Base-by-base conservation (phyloP, 169 alveolate species). In the Babesia microti region DNA sequence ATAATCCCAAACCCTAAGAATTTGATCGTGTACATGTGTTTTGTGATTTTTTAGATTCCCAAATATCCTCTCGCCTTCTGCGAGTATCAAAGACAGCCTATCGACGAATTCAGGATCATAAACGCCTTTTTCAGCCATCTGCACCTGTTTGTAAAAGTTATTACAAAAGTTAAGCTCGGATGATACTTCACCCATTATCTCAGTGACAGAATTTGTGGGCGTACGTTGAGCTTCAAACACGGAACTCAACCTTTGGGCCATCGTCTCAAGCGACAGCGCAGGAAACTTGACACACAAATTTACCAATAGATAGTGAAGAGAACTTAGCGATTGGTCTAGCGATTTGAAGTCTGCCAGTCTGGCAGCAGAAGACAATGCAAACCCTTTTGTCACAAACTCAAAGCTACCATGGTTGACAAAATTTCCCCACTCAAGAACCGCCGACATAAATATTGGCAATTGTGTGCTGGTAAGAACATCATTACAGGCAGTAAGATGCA, bases 341-440 rank as follows among this genome's bases (percentile, higher is more conserved):
- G 87, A 59, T 53, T 78, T 78, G 40, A 78, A 42, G 59, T 78
- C 87, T 30, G 66, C 57, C n/a, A 78, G 72, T 36, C 68, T 70
- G 23, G 60, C 30, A 18, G 80, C 75, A 1, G 82, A 71, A 11
- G 81, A 60, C 14, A 78, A 56, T 22, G 80, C 71, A 46, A 78
- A 78, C 1, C 87, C 87, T 41, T 50, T 32, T 3, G 71, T 69
- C 39, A 59, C 67, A 18, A 45, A 46, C 44, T 53, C 69, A 41
- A 48, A 60, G 35, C 63, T 57, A 15, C 87, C 87, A 59, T 71
- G 73, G 48, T 78, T 78, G 19, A 78, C 83, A 50, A 67, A 78
- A 59, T 78, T 78, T 14, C 87, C 87, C 57, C 74, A 78, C 61
- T 71, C 76, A 35, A 78, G 51, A 9, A 78, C 71, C 2, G 69